Evolutionary conservation across 495 filamentous ascomycete species (phyloP), one percentile per base, ranked within the genome.

Genomic region (Glutinoglossum americanum): DNA sequence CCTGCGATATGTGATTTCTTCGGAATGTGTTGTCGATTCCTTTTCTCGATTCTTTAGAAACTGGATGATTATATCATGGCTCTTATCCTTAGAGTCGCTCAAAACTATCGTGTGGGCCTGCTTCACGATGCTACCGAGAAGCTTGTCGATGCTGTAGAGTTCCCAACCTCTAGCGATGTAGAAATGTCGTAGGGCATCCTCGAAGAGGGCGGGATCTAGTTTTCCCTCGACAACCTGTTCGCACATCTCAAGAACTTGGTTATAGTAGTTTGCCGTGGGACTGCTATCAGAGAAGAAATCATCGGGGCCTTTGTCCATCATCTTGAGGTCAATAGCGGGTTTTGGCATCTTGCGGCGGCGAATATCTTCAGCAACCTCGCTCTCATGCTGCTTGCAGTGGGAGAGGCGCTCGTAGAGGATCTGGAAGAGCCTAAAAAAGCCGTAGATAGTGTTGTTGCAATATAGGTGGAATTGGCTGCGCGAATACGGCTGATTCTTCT

Each of bases 401-500:
- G 80, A 71, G 13, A 99, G 76, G 37, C 93, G 82, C 60, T 82
- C 79, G 68, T 90, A 97, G 7, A 97, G 72, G 2, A 84, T 82
- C 67, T 92, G 80, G 68, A 97, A 94, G 37, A 90, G 80, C 21
- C 84, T 82, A 72, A 99, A 84, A 74, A 99, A 95, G 70, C 87
- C 87, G 63, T 84, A 90, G 47, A 99, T 85, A 49, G 82, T 83
- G 59, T 86, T 75, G 66, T 94, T 97, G 65, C 80, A 82, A 70
- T 89, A 99, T 63, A 97, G 76, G 60, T 88, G 86, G 72, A 84
- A 94, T 60, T 73, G 76, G 9, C 79, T 76, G 58, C 92, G 84
- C 61, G 76, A 74, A 71, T 87, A 94, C 26, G 86, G 82, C 51
- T 87, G 80, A 51, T 94, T 87, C 25, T 49, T 53, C 15, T 9